Percentiles rank a stretch among this genome's conserved stretches.
Evolutionary conservation across 1,139 yeast species (phyloP).

Genomic region (Candida tropicalis): DNA sequence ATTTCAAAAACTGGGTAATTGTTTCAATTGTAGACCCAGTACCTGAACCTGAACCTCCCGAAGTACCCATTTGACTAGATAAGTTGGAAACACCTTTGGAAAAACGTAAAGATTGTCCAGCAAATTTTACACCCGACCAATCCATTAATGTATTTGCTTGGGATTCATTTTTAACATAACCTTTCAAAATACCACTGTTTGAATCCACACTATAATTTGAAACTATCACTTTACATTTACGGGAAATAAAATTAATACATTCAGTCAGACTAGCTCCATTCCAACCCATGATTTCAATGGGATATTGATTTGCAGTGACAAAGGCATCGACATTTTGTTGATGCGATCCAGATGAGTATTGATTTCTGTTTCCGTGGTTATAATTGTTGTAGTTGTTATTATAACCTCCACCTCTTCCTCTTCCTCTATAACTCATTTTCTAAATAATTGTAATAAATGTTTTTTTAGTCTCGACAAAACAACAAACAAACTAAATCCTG

Average conservation of each 20-base stretch:
- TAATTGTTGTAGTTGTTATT: constrained; percentile 20
- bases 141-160: constrained; percentile 63
- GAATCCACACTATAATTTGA: constrained; percentile 47
- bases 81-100: constrained; percentile 33
- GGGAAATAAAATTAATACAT: constrained; percentile 64
- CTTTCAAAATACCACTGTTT: constrained; percentile 53
- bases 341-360: constrained; percentile 7
- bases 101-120: constrained; percentile 69
- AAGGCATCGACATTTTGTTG: constrained; percentile 35
- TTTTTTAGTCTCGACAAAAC: not conserved
- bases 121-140: constrained; percentile 80
- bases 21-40: constrained; percentile 56
- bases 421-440: constrained; percentile 40
- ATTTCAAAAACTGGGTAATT: constrained; percentile 60
- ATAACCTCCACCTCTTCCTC: constrained; percentile 37
- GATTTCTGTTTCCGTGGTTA: constrained; percentile 18
- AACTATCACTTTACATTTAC: constrained; percentile 65
- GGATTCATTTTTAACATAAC: constrained; percentile 52
- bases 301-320: constrained; percentile 38
- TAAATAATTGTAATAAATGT: not conserved
- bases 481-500: no score
- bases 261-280: constrained; percentile 75
- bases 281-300: constrained; percentile 78
- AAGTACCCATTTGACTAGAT: constrained; percentile 19
- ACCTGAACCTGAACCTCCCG: constrained; percentile 21